Evolutionary conservation across 2,329 filamentous ascomycete genomes (phyloP).

Genomic region (Arachnomyces sp.): DNA sequence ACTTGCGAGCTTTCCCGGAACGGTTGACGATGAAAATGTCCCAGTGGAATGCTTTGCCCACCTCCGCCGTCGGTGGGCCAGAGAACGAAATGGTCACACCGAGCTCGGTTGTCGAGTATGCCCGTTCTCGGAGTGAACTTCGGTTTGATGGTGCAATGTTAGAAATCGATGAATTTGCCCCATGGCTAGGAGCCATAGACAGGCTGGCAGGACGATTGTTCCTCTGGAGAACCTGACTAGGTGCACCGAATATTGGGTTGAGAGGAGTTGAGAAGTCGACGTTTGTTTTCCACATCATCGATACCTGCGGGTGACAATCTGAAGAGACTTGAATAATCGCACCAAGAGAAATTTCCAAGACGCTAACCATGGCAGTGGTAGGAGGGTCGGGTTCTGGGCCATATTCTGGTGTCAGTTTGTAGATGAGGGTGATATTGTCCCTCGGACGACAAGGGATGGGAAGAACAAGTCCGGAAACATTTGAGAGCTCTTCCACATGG

Average conservation of each 20-base stretch:
- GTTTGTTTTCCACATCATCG: slow-evolving; percentile 43
- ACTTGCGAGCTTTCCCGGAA: slow-evolving; percentile 45
- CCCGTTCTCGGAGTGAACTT: slow-evolving; percentile 29
- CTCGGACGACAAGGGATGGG: slow-evolving; percentile 42
- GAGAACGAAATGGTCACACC: slow-evolving; percentile 51
- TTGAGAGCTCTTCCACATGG: slow-evolving; percentile 36
- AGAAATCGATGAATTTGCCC: slow-evolving; percentile 5
- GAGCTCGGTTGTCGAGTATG: slow-evolving; percentile 33
- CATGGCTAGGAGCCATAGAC: slow-evolving; percentile 24
- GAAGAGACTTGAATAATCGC: slow-evolving; percentile 34
- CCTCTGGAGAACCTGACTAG: slow-evolving; percentile 39
- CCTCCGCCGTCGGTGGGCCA: slow-evolving; percentile 41
- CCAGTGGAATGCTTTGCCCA: slow-evolving; percentile 50
- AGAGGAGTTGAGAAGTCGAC: slow-evolving; percentile 42
- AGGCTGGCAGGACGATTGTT: slow-evolving; percentile 39
- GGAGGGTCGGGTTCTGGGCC: slow-evolving; percentile 29
- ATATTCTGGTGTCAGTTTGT: slow-evolving; percentile 41
- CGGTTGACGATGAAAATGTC: slow-evolving; percentile 54
- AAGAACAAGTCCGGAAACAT: slow-evolving; percentile 25
- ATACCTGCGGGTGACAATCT: slow-evolving; percentile 36
- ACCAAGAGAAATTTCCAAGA: slow-evolving; percentile 42
- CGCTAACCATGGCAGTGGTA: slow-evolving; percentile 31
- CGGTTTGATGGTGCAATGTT: slow-evolving; percentile 19
- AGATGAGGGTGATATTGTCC: slow-evolving; percentile 52
- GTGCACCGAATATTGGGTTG: slow-evolving; percentile 41